Percentiles rank a stretch among this genome's conserved stretches.
These are phyloP conservation scores for Protoeuglena noctilucae DNA, from an alignment of 139 green algal genomes.

Conservation along the genomic window DNA sequence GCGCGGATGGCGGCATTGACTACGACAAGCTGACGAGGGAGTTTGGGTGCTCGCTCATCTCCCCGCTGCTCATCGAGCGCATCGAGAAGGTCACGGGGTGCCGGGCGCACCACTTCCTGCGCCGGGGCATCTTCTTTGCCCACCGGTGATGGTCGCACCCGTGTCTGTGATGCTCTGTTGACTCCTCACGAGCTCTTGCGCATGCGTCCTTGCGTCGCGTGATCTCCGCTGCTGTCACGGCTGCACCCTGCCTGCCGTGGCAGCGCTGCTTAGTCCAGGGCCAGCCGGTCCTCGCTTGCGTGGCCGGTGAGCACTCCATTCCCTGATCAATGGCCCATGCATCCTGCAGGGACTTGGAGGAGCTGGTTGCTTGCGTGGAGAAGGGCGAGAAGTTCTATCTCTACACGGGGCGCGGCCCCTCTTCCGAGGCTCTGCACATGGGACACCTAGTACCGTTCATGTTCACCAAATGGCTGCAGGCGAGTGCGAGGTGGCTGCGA, in stretches of 20 bases:
- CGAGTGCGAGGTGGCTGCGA: too few species aligned
- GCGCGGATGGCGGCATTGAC: conserved; percentile 77
- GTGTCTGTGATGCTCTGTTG: too few species aligned
- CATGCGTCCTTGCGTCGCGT: too few species aligned
- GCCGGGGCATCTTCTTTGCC: conserved; percentile 84
- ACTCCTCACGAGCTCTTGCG: too few species aligned
- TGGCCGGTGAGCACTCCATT: background rate
- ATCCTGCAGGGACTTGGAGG: conserved; percentile 41
- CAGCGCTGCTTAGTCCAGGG: background rate
- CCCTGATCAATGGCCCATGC: background rate
- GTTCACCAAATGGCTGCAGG: conserved; percentile 85
- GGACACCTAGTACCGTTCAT: conserved; percentile 94
- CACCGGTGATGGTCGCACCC: too few species aligned
- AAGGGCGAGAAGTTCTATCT: conserved; percentile 60
- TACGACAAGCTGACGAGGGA: conserved; percentile 87
- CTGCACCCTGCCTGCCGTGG: too few species aligned
- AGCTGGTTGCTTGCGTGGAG: conserved; percentile 84
- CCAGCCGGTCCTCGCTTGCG: background rate
- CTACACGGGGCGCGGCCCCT: conserved; percentile 60
- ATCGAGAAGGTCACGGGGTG: conserved; percentile 23
- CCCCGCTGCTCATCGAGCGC: conserved; percentile 23
- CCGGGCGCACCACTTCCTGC: conserved; percentile 80
- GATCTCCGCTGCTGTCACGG: too few species aligned
- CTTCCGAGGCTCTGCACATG: conserved; percentile 88
- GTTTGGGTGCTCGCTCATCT: conserved; percentile 50